phyloP scores from a whole-genome alignment of 139 green algal species.

The Gonium pectorale region DNA sequence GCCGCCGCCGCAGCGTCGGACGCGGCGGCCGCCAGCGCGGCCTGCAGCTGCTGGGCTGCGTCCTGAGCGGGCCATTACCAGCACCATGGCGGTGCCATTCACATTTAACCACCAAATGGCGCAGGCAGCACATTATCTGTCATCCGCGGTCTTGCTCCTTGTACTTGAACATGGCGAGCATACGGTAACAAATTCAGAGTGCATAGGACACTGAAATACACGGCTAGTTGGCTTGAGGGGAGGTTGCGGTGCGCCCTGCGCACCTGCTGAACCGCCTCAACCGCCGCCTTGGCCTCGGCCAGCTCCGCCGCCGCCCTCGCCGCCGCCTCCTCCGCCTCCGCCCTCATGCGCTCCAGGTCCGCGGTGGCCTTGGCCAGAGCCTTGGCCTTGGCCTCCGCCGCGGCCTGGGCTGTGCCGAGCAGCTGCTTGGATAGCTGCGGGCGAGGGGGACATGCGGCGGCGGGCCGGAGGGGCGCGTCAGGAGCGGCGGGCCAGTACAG shows the following conservation, averaged over 20 bases:
- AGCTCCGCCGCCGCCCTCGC: background rate
- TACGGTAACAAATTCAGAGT: no score
- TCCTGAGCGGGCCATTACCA: no score
- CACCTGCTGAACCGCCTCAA: background rate
- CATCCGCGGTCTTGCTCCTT: no score
- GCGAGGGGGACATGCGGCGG: no score
- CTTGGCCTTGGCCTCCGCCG: background rate
- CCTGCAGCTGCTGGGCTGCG: background rate
- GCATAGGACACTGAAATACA: no score
- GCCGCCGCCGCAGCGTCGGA: background rate
- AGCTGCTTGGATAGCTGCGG: slow-evolving; percentile 31
- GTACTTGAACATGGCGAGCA: no score
- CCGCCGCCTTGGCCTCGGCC: background rate
- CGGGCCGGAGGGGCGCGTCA: no score
- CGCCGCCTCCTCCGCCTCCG: slow-evolving; percentile 1
- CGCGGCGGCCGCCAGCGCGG: background rate
- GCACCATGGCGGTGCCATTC: no score
- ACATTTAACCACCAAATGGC: no score
- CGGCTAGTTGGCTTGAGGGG: no score
- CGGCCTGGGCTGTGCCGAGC: slow-evolving; percentile 3
- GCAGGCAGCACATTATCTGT: no score
- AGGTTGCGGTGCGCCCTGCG: background rate
- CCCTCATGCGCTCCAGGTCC: background rate
- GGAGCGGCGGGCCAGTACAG: no score
- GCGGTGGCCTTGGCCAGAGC: slow-evolving; percentile 13